These are phyloP conservation scores for Coemansia sp. DNA, from an alignment of 192 early-diverging fungal species.

Conservation along the genomic window DNA sequence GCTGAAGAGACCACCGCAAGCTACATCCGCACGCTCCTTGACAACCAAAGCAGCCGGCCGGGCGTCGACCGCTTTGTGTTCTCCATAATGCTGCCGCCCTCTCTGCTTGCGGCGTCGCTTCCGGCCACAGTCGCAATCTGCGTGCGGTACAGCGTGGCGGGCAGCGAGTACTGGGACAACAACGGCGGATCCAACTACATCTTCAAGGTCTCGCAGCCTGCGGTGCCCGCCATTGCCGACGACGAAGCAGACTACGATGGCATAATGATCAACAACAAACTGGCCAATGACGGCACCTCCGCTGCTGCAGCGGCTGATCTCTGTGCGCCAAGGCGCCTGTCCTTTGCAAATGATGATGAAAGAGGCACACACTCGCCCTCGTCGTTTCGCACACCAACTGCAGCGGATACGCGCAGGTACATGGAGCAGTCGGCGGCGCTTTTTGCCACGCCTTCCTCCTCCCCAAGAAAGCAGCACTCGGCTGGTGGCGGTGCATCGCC, in stretches of 20 bases:
- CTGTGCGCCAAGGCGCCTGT: slow-evolving; percentile 31
- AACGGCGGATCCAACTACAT: slow-evolving; percentile 87
- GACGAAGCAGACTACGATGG: slow-evolving; percentile 36
- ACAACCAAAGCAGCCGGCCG: slow-evolving; percentile 31
- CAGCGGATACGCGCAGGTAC: slow-evolving; percentile 49
- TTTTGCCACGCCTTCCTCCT: slow-evolving; percentile 19
- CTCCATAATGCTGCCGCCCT: slow-evolving; percentile 58
- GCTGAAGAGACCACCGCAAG: slow-evolving; percentile 65
- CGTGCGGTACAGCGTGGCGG: slow-evolving; percentile 70
- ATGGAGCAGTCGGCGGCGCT: slow-evolving; percentile 54
- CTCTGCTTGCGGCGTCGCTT: slow-evolving; percentile 30
- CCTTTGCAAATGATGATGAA: slow-evolving; percentile 20
- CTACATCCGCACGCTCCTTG: slow-evolving; percentile 63
- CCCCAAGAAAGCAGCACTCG: background rate
- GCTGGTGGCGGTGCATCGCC: slow-evolving; percentile 2
- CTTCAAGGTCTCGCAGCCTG: slow-evolving; percentile 50
- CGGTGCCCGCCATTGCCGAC: slow-evolving; percentile 47
- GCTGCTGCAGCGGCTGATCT: slow-evolving; percentile 9
- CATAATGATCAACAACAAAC: slow-evolving; percentile 2
- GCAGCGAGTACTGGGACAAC: slow-evolving; percentile 90
- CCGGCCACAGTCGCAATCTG: slow-evolving; percentile 62
- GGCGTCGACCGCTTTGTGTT: slow-evolving; percentile 78
- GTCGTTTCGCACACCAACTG: slow-evolving; percentile 22
- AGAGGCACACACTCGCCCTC: background rate
- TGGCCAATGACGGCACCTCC: background rate